Evolutionary conservation across 108 stramenopile genomes (phyloP).

Genomic region (Cylindrotheca closterium): DNA sequence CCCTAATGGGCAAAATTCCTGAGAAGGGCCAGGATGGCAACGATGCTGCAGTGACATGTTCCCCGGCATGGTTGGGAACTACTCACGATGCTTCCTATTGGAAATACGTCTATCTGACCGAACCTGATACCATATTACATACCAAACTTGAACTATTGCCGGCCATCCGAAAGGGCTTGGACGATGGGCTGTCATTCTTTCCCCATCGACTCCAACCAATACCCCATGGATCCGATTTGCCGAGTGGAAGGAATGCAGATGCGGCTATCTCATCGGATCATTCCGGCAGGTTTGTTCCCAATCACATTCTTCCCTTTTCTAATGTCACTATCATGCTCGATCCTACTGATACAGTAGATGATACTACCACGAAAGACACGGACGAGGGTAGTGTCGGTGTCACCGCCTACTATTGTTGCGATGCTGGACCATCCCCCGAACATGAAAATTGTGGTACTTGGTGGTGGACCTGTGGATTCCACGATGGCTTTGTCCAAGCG

Average conservation of each 20-base stretch:
- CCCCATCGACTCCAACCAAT: conserved; percentile 25
- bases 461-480: too few species aligned
- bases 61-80: not conserved
- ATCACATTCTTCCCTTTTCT: conserved; percentile 1
- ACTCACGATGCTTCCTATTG: not conserved
- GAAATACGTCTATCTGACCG: conserved; percentile 15
- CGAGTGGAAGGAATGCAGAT: not conserved
- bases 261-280: not conserved
- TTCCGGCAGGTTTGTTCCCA: conserved; percentile 2
- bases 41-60: too few species aligned
- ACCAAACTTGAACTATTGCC: not conserved
- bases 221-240: conserved; percentile 20
- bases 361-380: too few species aligned
- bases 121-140: conserved; percentile 15
- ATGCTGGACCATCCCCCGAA: too few species aligned
- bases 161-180: not conserved
- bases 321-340: not conserved
- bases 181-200: conserved; percentile 9
- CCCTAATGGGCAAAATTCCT: not conserved
- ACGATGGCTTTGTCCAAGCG: too few species aligned
- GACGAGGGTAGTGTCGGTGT: too few species aligned
- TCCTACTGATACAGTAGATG: too few species aligned
- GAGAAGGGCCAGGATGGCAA: not conserved
- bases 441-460: too few species aligned
- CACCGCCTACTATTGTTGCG: too few species aligned